Evolutionary conservation across 768 basidiomycete species (phyloP), one percentile per base, ranked within the genome.

Genomic region (Artomyces pyxidatus): DNA sequence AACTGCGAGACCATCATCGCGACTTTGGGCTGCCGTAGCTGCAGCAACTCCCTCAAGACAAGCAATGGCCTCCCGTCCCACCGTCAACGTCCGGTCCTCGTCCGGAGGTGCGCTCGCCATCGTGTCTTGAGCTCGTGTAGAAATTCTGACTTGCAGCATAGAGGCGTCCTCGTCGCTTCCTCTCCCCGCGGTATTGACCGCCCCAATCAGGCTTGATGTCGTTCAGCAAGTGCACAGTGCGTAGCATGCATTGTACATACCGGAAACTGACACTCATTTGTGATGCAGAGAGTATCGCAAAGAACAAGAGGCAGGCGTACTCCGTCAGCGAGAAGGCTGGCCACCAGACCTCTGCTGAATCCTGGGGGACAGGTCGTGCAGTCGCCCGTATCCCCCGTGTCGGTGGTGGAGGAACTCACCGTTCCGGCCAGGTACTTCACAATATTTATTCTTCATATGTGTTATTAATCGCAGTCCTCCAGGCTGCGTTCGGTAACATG

Each of bases 341-440:
- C 61, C 92, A 98, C 77, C 95, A 99, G 73, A 98, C 96, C 59
- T 88, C 85, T 54, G 95, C 96, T 55, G 95, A 97, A 71, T 98
- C 95, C 29, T 99, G 96, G 96, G 96, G 96, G 72, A 99, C 96
- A 58, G 96, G 96, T 84, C 93, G 96, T 72, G 96, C 96, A 59
- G 96, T 99, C 57, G 95, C 95, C 23, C 96, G 96, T 93, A 98
- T 99, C 66, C 96, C 96, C 70, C 95, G 96, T 88, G 95, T 99
- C 56, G 91, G 91, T 65, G 96, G 96, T 66, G 88, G 89, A 65
- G 96, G 96, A 70, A 98, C 96, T 60, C 91, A 95, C 76, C 88
- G 96, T 59, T 94, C 96, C 49, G 96, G 96, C 53, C 95, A 94
- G 81, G 87, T 87, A 56, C 53, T 77, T 40, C 8, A 22, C 29